Evolutionary conservation across 2,329 filamentous ascomycete species (phyloP).

Genomic region (Aureobasidium sp.): DNA sequence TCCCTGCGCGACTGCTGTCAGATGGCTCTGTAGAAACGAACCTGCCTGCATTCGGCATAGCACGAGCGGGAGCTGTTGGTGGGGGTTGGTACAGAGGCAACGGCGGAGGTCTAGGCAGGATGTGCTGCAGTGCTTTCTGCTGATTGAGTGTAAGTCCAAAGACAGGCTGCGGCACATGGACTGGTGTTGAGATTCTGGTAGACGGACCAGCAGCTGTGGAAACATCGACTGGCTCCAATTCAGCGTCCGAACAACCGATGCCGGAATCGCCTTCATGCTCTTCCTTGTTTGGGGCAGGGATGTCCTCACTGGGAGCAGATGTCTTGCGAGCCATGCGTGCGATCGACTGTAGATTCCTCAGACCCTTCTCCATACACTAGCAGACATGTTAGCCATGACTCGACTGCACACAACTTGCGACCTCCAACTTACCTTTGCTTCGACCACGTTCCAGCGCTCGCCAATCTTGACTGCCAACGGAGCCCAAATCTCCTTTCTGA

Average conservation of each 20-base stretch:
- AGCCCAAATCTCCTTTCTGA: slow-evolving; percentile 75
- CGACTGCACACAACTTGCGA: slow-evolving; percentile 26
- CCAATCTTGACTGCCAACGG: slow-evolving; percentile 55
- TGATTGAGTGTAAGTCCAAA: not conserved
- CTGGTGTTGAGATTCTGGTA: not conserved
- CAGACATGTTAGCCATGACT: slow-evolving; percentile 9
- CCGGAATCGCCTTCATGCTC: slow-evolving; percentile 57
- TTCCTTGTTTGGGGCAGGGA: slow-evolving; percentile 29
- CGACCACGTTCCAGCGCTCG: slow-evolving; percentile 58
- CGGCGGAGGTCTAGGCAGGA: slow-evolving; percentile 13
- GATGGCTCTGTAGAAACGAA: not conserved
- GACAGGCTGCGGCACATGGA: not conserved
- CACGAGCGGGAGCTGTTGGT: slow-evolving; percentile 15
- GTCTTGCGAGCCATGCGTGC: slow-evolving; percentile 58
- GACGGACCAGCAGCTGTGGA: not conserved
- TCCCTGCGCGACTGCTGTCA: not conserved
- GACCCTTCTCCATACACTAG: slow-evolving; percentile 74
- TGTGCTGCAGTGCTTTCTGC: not conserved
- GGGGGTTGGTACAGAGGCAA: slow-evolving; percentile 29
- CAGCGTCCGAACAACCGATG: slow-evolving; percentile 49
- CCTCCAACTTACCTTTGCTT: slow-evolving; percentile 61
- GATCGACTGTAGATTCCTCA: slow-evolving; percentile 70
- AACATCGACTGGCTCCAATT: slow-evolving; percentile 25
- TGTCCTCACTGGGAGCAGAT: slow-evolving; percentile 40
- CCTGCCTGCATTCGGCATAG: not conserved